Percentiles rank a stretch among this genome's conserved stretches.
phyloP scores from a whole-genome alignment of 1,139 yeast species.

The Yamadazyma atmosphaerica region DNA sequence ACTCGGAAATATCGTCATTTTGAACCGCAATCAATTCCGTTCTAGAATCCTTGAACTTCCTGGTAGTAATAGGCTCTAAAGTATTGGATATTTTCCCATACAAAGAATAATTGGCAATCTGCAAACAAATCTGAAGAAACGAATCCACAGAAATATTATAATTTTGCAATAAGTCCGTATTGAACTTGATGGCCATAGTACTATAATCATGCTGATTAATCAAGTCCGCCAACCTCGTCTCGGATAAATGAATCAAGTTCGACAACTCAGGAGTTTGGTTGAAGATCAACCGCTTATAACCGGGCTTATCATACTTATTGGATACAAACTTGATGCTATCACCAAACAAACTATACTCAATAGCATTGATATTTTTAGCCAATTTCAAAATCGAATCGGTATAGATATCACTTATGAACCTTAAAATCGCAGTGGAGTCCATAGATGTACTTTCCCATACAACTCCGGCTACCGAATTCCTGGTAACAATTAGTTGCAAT shows the following conservation, averaged over 20 bases:
- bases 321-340: constrained; percentile 34
- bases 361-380: constrained; percentile 69
- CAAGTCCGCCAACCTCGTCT: constrained; percentile 73
- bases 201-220: constrained; percentile 69
- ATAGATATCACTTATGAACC: constrained; percentile 73
- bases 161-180: constrained; percentile 48
- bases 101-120: constrained; percentile 68
- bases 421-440: constrained; percentile 73
- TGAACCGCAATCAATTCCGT: constrained; percentile 70
- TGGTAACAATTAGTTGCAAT: constrained; percentile 65
- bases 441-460: constrained; percentile 76
- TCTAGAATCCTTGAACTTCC: constrained; percentile 65
- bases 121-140: constrained; percentile 65
- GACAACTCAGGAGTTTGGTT: constrained; percentile 47
- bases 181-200: constrained; percentile 41
- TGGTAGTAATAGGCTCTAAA: constrained; percentile 72
- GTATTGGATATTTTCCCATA: constrained; percentile 70
- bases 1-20: constrained; percentile 48
- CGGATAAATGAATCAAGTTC: constrained; percentile 63
- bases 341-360: constrained; percentile 67
- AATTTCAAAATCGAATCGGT: constrained; percentile 72
- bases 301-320: constrained; percentile 43
- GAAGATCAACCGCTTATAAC: constrained; percentile 44
- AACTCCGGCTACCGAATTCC: constrained; percentile 72
- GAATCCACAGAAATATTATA: constrained; percentile 64